Evolutionary conservation across 371 early-diverging fungal species (phyloP).

Genomic region (Mucor velutinosus): DNA sequence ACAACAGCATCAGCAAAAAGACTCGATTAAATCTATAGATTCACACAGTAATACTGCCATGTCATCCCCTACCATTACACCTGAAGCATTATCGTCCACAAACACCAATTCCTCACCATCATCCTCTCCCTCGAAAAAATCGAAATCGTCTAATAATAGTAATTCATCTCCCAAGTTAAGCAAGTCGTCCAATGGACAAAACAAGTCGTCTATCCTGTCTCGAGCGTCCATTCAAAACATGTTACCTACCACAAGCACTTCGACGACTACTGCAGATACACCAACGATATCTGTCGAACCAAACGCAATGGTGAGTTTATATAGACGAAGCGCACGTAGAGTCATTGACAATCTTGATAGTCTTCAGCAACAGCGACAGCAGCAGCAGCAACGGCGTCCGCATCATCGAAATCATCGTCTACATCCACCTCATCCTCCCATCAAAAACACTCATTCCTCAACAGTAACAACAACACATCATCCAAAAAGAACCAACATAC

Average conservation of each 20-base stretch:
- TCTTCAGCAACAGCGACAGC: slow-evolving; percentile 5
- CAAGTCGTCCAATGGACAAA: not conserved
- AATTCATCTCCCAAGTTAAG: not conserved
- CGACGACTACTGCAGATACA: slow-evolving; percentile 3
- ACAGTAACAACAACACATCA: not conserved
- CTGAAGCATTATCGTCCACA: not conserved
- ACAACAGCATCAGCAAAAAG: slow-evolving; percentile 9
- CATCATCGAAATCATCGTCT: not conserved
- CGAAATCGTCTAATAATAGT: not conserved
- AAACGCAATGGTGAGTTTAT: not conserved
- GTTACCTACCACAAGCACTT: slow-evolving; percentile 11
- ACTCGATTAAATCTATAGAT: not conserved
- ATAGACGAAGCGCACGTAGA: too few species aligned
- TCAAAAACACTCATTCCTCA: slow-evolving; percentile 5
- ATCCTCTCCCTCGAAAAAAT: slow-evolving; percentile 2
- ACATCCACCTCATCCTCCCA: not conserved
- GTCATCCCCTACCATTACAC: not conserved
- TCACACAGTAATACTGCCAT: not conserved
- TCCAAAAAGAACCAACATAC: not conserved
- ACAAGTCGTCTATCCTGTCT: slow-evolving; percentile 20
- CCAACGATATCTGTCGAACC: slow-evolving; percentile 8
- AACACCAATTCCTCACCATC: not conserved
- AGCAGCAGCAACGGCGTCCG: slow-evolving; percentile 6
- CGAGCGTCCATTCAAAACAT: slow-evolving; percentile 26
- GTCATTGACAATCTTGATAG: not conserved